These are phyloP conservation scores for Circinella umbellata DNA, from an alignment of 371 early-diverging fungal genomes.

Conservation along the genomic window DNA sequence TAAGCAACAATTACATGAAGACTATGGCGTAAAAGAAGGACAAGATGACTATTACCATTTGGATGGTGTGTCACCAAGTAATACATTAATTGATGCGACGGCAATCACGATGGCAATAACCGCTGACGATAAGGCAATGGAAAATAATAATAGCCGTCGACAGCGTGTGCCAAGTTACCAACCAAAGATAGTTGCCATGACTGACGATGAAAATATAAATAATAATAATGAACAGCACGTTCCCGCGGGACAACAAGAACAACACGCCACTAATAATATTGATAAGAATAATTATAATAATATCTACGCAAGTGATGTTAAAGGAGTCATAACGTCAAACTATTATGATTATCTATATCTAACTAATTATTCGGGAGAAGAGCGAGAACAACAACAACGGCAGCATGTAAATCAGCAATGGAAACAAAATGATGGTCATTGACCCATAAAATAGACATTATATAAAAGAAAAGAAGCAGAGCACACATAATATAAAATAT, in stretches of 20 bases:
- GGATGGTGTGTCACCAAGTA: conserved; percentile 11
- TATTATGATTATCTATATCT: conserved; percentile 4
- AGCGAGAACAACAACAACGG: neutral
- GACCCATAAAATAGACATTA: no score
- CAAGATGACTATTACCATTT: neutral
- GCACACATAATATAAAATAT: no score
- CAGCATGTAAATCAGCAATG: neutral
- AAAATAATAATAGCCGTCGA: neutral
- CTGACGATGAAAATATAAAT: neutral
- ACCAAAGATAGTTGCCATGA: conserved; percentile 3
- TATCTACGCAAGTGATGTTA: neutral
- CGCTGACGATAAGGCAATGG: neutral
- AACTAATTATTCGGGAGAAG: neutral
- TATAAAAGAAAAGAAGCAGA: no score
- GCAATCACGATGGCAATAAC: neutral
- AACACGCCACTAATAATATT: neutral
- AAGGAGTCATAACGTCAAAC: neutral
- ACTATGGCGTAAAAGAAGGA: neutral
- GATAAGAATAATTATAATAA: neutral
- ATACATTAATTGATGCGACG: conserved; percentile 9
- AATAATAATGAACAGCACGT: no score
- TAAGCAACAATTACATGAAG: conserved; percentile 7
- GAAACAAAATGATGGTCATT: no score
- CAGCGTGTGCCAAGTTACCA: conserved; percentile 19
- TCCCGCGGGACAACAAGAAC: neutral